Evolutionary conservation across 225 moss, liverwort and hornwort genomes (phyloP), one percentile per base, ranked within the genome.

Genomic region (Polytrichum formosum): DNA sequence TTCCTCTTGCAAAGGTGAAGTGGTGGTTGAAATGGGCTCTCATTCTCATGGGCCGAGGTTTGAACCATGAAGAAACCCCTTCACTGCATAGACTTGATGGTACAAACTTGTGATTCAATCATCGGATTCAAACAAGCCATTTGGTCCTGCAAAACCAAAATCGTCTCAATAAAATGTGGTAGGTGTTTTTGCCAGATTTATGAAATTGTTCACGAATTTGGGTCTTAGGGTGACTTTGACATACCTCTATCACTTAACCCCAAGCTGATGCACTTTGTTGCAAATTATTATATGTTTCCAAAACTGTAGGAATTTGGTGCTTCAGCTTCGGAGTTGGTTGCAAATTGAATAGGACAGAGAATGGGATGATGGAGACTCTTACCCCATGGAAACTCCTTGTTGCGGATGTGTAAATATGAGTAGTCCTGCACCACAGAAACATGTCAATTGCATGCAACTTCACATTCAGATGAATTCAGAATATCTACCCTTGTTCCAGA

Each of bases 341-440:
- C 66, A 37, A 35, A 66, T 46, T 22, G 6, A 37, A 4, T 17
- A 20, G 30, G 22, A 66, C 28, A 33, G 29, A 17, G 18, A 6
- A 54, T 46, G 13, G 46, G 46, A 46, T 31, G 31, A 31, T 13
- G 7, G 59, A 71, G 28, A 65, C 6, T 58, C 13, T 55, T 80
- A 83, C 87, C 78, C 83, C 81, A 87, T 4, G 87, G 83, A 23
- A 83, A 81, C 25, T 80, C 80, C 68, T 87, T 87, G 28, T 87
- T 87, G 73, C 83, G 76, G 65, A 83, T 87, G 73, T 53, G 87
- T 26, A 87, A 76, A 68, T 87, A 87, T 59, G 83, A 80, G 55
- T 80, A 86, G 23, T 67, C 80, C 78, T 86, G 73, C 67, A 70
- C 18, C 28, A 69, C 61, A 53, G 0, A 55, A 0, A 64, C 0